A percentile compares a stretch with the other conserved stretches of the same genome.
Conservation (phyloP, 495 filamentous ascomycete species). For the Cercophora scortea region DNA sequence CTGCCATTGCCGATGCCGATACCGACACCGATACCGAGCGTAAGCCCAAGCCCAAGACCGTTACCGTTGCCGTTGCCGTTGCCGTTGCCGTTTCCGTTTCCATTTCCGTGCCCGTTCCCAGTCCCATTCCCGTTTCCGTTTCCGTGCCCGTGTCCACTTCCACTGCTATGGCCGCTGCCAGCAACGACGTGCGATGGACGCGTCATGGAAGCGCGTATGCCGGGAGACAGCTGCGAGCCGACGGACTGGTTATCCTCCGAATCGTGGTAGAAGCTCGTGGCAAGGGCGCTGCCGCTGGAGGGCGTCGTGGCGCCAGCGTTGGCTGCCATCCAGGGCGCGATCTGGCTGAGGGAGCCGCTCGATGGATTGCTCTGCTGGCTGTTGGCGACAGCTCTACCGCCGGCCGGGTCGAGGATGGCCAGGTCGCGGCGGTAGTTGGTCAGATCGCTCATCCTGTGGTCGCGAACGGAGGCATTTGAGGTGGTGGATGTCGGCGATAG, state of each 20-base stretch:
- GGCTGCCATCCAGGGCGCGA: constrained; percentile 41
- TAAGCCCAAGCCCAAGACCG: no score
- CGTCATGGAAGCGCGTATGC: constrained; percentile 57
- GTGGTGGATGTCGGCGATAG: constrained; percentile 41
- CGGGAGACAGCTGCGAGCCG: constrained; percentile 54
- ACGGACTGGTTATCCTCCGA: constrained; percentile 55
- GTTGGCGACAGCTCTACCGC: constrained; percentile 32
- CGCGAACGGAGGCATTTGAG: constrained; percentile 38
- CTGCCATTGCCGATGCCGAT: no score
- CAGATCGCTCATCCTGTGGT: constrained; percentile 47
- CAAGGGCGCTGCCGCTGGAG: constrained; percentile 21
- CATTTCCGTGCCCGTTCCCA: no score
- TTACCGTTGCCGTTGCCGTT: no score
- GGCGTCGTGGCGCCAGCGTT: constrained; percentile 24
- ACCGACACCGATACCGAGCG: no score
- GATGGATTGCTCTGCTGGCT: constrained; percentile 47
- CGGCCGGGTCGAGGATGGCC: constrained; percentile 56
- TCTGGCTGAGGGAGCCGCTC: constrained; percentile 34
- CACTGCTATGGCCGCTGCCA: constrained; percentile 32
- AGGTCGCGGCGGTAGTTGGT: constrained; percentile 63
- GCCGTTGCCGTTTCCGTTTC: no score
- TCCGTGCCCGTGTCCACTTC: no score
- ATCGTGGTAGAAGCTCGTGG: constrained; percentile 55
- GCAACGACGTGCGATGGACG: constrained; percentile 37
- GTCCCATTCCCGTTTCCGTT: no score